Evolutionary conservation across 441 rosid species (phyloP).

Genomic region (Macaranga tanarius): DNA sequence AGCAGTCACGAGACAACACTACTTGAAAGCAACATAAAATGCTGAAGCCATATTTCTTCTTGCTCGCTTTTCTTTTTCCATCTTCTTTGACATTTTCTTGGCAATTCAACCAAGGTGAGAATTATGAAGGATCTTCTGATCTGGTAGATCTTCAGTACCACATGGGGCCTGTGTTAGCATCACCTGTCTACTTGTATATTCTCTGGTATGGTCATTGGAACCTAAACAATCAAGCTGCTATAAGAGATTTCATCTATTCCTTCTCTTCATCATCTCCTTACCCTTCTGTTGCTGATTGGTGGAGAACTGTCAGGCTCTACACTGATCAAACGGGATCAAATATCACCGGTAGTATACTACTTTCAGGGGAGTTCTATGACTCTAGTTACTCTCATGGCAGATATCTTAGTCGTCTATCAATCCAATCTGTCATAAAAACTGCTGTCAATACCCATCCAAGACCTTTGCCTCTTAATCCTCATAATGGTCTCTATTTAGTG

Average conservation of each 20-base stretch:
- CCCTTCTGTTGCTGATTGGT: slow-evolving; percentile 68
- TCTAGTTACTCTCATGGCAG: slow-evolving; percentile 49
- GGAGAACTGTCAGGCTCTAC: slow-evolving; percentile 53
- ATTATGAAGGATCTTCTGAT: slow-evolving; percentile 60
- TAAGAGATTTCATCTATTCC: slow-evolving; percentile 56
- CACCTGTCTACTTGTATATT: slow-evolving; percentile 46
- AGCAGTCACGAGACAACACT: slow-evolving; percentile 3
- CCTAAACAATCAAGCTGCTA: slow-evolving; percentile 45
- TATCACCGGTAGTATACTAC: slow-evolving; percentile 39
- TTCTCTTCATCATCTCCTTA: slow-evolving; percentile 46
- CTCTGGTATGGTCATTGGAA: slow-evolving; percentile 73
- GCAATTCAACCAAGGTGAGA: slow-evolving; percentile 33
- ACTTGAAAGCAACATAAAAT: slow-evolving; percentile 1
- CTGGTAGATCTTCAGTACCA: slow-evolving; percentile 50
- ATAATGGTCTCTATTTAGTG: slow-evolving; percentile 50
- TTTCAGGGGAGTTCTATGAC: slow-evolving; percentile 52
- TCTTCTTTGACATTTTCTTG: slow-evolving; percentile 26
- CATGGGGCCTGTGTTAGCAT: slow-evolving; percentile 66
- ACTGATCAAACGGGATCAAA: slow-evolving; percentile 64
- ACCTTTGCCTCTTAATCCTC: slow-evolving; percentile 50
- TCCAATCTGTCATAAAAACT: slow-evolving; percentile 55
- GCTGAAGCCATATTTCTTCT: slow-evolving; percentile 15
- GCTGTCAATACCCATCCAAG: slow-evolving; percentile 33
- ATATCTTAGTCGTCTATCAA: slow-evolving; percentile 44
- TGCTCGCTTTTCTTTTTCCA: slow-evolving; percentile 18